Evolutionary conservation across 148 eudicot genomes (phyloP), one percentile per base, ranked within the genome.

Genomic region (Persicaria maculosa): DNA sequence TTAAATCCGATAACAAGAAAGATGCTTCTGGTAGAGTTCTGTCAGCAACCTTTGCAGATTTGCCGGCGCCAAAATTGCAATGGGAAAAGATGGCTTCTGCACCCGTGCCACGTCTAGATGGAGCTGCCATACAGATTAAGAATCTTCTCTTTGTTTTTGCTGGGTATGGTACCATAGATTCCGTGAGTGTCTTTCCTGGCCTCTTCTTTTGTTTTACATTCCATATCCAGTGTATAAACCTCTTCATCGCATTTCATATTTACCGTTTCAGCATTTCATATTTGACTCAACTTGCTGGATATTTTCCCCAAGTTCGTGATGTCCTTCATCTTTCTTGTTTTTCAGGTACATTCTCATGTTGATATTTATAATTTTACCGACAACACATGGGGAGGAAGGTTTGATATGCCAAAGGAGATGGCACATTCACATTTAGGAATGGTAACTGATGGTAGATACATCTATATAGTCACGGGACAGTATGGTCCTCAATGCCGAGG

Each of bases 401-500:
- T 96, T 81, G 95, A 89, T 81, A 96, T 96, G 99, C 99, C 99
- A 36, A 96, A 90, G 82, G 95, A 91, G 81, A 96, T 92, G 99
- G 97, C 97, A 31, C 99, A 96, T 89, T 96, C 99, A 55, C 99
- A 96, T 84, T 83, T 96, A 55, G 99, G 99, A 58, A 96, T 96
- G 99, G 97, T 77, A 78, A 92, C 97, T 7, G 99, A 96, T 85
- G 99, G 99, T 22, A 86, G 97, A 83, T 92, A 89, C 70, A 88
- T 96, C 50, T 96, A 96, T 80, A 80, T 92, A 5, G 97, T 96
- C 80, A 92, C 89, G 10, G 97, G 99, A 74, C 99, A 96, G 75
- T 92, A 92, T 85, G 99, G 99, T 75, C 99, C 97, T 1, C 99
- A 96, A 78, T 96, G 99, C 81, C 83, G 99, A 80, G 99, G 99